Conservation (phyloP, 805 yeast species). For the baker's yeast (Saccharomyces cerevisiae) region DNA sequence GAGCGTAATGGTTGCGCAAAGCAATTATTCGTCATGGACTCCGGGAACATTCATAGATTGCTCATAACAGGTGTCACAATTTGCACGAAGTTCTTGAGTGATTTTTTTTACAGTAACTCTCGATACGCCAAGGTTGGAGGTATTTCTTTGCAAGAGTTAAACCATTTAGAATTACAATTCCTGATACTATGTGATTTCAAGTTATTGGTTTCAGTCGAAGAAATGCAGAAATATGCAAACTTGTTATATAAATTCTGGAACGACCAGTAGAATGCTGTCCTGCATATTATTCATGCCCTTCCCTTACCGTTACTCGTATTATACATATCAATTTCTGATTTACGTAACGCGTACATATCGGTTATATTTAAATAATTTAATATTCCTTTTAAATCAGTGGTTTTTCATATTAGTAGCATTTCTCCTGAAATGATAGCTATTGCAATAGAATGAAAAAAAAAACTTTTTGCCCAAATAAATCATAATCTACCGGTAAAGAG, state of each 20-base stretch:
- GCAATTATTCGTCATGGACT: slow-evolving; percentile 88
- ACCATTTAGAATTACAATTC: slow-evolving; percentile 86
- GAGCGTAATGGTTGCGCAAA: slow-evolving; percentile 5
- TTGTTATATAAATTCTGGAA: slow-evolving; percentile 77
- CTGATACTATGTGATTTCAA: slow-evolving; percentile 76
- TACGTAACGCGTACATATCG: not conserved
- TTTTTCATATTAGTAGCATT: not conserved
- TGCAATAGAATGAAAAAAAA: too few relatives aligned
- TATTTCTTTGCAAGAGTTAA: slow-evolving; percentile 83
- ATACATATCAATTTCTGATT: not conserved
- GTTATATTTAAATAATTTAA: not conserved
- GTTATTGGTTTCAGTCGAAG: slow-evolving; percentile 80
- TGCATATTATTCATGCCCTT: too few relatives aligned
- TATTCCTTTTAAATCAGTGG: not conserved
- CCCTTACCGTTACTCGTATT: not conserved
- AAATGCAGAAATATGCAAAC: slow-evolving; percentile 84
- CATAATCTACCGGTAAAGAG: not conserved
- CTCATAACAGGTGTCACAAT: slow-evolving; percentile 94
- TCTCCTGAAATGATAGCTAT: not conserved
- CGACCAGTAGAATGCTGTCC: not conserved
- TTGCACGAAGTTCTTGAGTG: slow-evolving; percentile 88
- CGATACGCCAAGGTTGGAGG: slow-evolving; percentile 96
- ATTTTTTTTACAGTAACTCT: slow-evolving; percentile 87
- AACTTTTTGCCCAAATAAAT: not conserved
- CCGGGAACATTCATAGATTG: slow-evolving; percentile 88